Percentiles rank a stretch among this genome's conserved stretches.
Evolutionary conservation across 108 stramenopile species (phyloP).

Genomic region (Cyclotella atomus): DNA sequence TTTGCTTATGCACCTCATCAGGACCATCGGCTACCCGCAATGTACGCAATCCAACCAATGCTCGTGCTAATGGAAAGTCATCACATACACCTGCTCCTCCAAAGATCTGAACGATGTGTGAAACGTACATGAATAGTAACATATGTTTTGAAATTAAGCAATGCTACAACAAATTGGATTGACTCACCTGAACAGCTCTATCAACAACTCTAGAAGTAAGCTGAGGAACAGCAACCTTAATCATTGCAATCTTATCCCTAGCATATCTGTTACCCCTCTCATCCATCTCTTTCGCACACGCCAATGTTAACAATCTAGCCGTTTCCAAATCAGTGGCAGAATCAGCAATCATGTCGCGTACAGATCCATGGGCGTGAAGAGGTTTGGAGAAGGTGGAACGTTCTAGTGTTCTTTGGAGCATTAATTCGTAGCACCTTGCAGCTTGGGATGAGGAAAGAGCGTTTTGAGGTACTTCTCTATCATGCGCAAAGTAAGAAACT

Average conservation of each 20-base stretch:
- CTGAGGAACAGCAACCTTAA: slow-evolving; percentile 90
- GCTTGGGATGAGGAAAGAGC: slow-evolving; percentile 32
- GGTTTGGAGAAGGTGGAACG: slow-evolving; percentile 83
- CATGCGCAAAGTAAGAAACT: background rate
- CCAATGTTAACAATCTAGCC: slow-evolving; percentile 76
- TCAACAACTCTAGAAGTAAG: slow-evolving; percentile 81
- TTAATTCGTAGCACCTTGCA: slow-evolving; percentile 83
- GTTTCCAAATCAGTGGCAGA: slow-evolving; percentile 77
- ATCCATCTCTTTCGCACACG: slow-evolving; percentile 80
- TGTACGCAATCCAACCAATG: slow-evolving; percentile 82
- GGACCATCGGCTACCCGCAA: slow-evolving; percentile 97
- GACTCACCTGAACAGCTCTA: slow-evolving; percentile 81
- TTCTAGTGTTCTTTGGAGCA: slow-evolving; percentile 74
- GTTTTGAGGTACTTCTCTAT: background rate
- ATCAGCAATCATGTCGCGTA: slow-evolving; percentile 85
- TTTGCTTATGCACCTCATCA: slow-evolving; percentile 90
- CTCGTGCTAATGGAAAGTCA: slow-evolving; percentile 79
- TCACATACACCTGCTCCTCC: slow-evolving; percentile 92
- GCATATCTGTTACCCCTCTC: slow-evolving; percentile 52
- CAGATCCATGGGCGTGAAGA: slow-evolving; percentile 78
- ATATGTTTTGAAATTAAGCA: too few relatives aligned
- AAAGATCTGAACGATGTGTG: slow-evolving; percentile 61
- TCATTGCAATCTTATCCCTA: slow-evolving; percentile 80
- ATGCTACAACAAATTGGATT: background rate
- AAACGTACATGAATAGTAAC: too few relatives aligned